Conservation (phyloP, 2,329 filamentous ascomycete species). For the Chalaropsis thielavioides region DNA sequence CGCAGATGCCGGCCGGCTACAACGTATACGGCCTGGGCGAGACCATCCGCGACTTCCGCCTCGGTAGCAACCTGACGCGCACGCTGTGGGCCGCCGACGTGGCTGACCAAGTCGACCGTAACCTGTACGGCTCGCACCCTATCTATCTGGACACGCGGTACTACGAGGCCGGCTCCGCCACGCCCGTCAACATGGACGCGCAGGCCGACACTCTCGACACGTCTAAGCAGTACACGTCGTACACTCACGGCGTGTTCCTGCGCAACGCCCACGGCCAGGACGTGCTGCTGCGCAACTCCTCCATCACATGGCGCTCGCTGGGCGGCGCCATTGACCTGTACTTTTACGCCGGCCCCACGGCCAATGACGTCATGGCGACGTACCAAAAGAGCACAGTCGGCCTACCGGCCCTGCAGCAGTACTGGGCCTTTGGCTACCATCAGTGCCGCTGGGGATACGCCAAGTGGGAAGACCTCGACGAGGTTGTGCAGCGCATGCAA, state of each 20-base stretch:
- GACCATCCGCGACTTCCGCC: slow-evolving; percentile 52
- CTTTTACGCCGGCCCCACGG: slow-evolving; percentile 60
- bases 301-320: slow-evolving; percentile 58
- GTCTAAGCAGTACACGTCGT: slow-evolving; percentile 45
- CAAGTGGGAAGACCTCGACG: slow-evolving; percentile 53
- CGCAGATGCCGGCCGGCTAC: slow-evolving; percentile 52
- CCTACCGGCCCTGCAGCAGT: slow-evolving; percentile 63
- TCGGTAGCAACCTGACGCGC: slow-evolving; percentile 59
- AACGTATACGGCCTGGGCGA: slow-evolving; percentile 66
- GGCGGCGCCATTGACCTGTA: slow-evolving; percentile 69
- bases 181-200: slow-evolving; percentile 37
- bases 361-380: slow-evolving; percentile 51
- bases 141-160: slow-evolving; percentile 72
- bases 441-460: slow-evolving; percentile 64
- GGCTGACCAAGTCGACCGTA: slow-evolving; percentile 48
- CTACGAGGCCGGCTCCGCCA: slow-evolving; percentile 39
- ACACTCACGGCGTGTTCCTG: slow-evolving; percentile 63
- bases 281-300: slow-evolving; percentile 46
- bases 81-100: slow-evolving; percentile 50
- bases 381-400: slow-evolving; percentile 56
- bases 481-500: slow-evolving; percentile 53
- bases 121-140: slow-evolving; percentile 64
- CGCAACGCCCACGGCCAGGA: slow-evolving; percentile 68
- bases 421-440: slow-evolving; percentile 69
- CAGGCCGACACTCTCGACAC: slow-evolving; percentile 20